These are phyloP conservation scores for Sungouiozyma intestinalis DNA, from an alignment of 805 yeast genomes.

Conservation along the genomic window DNA sequence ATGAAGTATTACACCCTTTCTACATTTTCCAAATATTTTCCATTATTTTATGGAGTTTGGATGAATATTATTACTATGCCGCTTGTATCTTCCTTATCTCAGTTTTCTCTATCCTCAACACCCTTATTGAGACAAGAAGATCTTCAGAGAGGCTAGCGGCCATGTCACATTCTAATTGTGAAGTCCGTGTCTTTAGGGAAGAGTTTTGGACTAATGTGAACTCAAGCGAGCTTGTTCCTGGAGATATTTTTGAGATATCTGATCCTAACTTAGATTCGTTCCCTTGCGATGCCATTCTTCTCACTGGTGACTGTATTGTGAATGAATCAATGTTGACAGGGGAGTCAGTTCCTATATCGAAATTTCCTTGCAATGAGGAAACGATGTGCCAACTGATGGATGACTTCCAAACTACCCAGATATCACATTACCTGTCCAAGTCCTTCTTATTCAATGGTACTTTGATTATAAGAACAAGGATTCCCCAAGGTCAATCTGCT, in stretches of 20 bases:
- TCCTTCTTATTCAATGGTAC: slow-evolving; percentile 85
- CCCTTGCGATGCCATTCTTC: slow-evolving; percentile 83
- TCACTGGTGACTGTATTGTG: slow-evolving; percentile 91
- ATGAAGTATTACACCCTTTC: slow-evolving; percentile 91
- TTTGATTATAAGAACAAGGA: slow-evolving; percentile 70
- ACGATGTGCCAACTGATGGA: slow-evolving; percentile 45
- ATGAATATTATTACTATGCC: slow-evolving; percentile 89
- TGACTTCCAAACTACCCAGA: slow-evolving; percentile 45
- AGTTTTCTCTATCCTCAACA: slow-evolving; percentile 62
- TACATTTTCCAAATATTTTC: slow-evolving; percentile 92
- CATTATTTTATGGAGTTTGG: slow-evolving; percentile 82
- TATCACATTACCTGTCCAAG: slow-evolving; percentile 56
- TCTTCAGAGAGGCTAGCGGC: slow-evolving; percentile 63
- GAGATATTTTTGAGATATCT: slow-evolving; percentile 86
- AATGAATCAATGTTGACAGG: slow-evolving; percentile 98
- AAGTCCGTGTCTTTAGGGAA: slow-evolving; percentile 81
- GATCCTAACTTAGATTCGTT: slow-evolving; percentile 65
- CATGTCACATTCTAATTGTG: slow-evolving; percentile 66
- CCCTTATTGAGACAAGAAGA: slow-evolving; percentile 75
- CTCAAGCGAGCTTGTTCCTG: slow-evolving; percentile 82
- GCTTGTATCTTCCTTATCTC: slow-evolving; percentile 85
- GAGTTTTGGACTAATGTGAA: slow-evolving; percentile 82
- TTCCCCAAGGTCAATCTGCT: slow-evolving; percentile 38
- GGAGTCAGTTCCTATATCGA: slow-evolving; percentile 94
- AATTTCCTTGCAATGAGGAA: slow-evolving; percentile 54